Base-by-base conservation (phyloP, 495 filamentous ascomycete genomes). In the Penicillium longicatenatum region DNA sequence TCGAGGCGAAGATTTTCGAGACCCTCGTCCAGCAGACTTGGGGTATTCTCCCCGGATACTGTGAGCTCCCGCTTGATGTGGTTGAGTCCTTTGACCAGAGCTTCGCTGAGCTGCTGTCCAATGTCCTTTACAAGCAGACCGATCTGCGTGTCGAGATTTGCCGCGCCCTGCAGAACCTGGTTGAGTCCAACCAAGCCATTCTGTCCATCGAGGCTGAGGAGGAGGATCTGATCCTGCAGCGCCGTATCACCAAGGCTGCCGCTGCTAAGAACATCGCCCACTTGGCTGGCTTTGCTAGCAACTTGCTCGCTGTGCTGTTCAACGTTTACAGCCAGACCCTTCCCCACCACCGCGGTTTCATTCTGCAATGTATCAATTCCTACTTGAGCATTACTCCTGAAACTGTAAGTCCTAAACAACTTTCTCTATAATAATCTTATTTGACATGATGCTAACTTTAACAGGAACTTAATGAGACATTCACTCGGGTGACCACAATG, bases 321-420 rank as follows among this genome's bases (percentile, higher is more conserved):
- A 98, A 98, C 67, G 93, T 98, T 24, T 98, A 98, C 75, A 95
- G 89, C 66, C 87, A 95, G 67, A 98, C 95, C 1, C 79, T 98
- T 20, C 94, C 95, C 1, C 92, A 97, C 68, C 91, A 91, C 68
- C 81, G 94, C 58, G 91, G 92, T 2, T 89, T 86, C 33, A 93
- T 98, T 50, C 79, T 98, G 22, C 86, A 91, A 65, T 97, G 92
- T 63, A 93, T 98, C 74, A 96, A 97, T 74, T 86, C 92, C 5
- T 97, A 89, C 72, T 74, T 98, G 59, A 94, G 92, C 75, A 92
- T 98, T 59, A 89, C 90, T 6, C 88, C 84, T 10, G 81, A 86
- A 53, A 75, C 79, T 66, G 84, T 85, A 60, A 54, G 75, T 67
- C 11, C 5, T 46, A 11, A 21, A 11, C n/a, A n/a, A 42, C 12